Evolutionary conservation across 2,329 filamentous ascomycete genomes (phyloP).

Genomic region (Neodidymelliopsis sp.): DNA sequence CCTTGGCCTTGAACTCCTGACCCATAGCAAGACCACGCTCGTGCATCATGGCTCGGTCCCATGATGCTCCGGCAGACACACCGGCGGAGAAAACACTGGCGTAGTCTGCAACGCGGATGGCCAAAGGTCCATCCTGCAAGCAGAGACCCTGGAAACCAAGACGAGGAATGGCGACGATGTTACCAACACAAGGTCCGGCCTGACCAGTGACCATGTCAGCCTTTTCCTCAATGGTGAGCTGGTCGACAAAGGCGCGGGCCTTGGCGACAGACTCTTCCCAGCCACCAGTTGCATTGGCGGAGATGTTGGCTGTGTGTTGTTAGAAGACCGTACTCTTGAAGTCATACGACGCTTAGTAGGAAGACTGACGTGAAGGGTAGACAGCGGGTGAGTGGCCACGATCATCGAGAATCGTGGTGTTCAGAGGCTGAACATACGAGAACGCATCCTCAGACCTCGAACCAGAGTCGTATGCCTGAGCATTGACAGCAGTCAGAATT

Average conservation of each 20-base stretch:
- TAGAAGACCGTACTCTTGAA: conserved; percentile 33
- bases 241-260: conserved; percentile 40
- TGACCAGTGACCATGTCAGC: conserved; percentile 45
- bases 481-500: conserved; percentile 32
- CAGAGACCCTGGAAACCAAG: conserved; percentile 52
- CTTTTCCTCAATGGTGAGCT: conserved; percentile 45
- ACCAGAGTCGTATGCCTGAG: conserved; percentile 32
- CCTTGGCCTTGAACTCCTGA: conserved; percentile 46
- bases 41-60: conserved; percentile 50
- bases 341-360: background rate
- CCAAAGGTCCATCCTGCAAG: conserved; percentile 50
- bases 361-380: conserved; percentile 41
- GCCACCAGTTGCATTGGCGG: conserved; percentile 37
- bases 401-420: conserved; percentile 40
- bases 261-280: conserved; percentile 45
- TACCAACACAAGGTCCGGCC: conserved; percentile 64
- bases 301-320: conserved; percentile 47
- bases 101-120: conserved; percentile 44
- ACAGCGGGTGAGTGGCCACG: conserved; percentile 40
- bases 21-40: conserved; percentile 50
- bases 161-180: conserved; percentile 49
- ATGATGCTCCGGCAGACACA: conserved; percentile 48
- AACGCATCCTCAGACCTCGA: conserved; percentile 33
- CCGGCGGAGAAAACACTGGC: conserved; percentile 52
- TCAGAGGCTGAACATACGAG: conserved; percentile 38